Percentiles rank a stretch among this genome's conserved stretches.
These are phyloP conservation scores for Fusarium ambrosium DNA, from an alignment of 2,329 filamentous ascomycete species.

Conservation along the genomic window DNA sequence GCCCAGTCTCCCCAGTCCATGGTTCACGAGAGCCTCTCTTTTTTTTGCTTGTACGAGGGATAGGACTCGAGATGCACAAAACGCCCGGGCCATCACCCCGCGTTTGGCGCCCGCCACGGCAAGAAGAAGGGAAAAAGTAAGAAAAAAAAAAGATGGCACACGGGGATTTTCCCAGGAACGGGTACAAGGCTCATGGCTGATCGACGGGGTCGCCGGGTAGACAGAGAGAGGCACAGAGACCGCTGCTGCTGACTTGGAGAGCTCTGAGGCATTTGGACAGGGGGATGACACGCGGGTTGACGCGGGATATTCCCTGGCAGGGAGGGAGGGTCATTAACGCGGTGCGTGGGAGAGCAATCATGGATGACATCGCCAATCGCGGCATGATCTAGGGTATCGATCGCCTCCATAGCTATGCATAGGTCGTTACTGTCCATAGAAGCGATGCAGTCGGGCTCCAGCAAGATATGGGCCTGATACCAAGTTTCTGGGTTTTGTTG, in stretches of 20 bases:
- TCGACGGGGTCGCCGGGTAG: constrained; percentile 8
- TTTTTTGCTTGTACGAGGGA: not conserved
- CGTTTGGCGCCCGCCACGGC: constrained; percentile 45
- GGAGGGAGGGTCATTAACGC: constrained; percentile 14
- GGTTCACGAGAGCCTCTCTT: not conserved
- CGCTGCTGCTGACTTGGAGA: not conserved
- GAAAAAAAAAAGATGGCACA: constrained; percentile 30
- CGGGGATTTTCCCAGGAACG: constrained; percentile 35
- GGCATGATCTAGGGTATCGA: constrained; percentile 38
- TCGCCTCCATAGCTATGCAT: constrained; percentile 16
- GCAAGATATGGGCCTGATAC: constrained; percentile 9
- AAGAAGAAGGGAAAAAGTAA: constrained; percentile 24
- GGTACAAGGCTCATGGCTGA: constrained; percentile 11
- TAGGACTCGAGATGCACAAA: constrained; percentile 8
- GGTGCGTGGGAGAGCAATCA: constrained; percentile 33
- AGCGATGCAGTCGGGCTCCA: not conserved
- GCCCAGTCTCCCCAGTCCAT: not conserved
- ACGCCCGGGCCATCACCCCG: constrained; percentile 38
- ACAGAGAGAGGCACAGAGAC: not conserved
- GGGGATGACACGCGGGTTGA: constrained; percentile 21
- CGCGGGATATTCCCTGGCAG: constrained; percentile 42
- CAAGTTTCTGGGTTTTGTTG: constrained; percentile 8
- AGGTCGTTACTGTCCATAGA: not conserved
- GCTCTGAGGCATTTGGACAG: constrained; percentile 37
- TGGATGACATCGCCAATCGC: constrained; percentile 44